Evolutionary conservation across 2,329 filamentous ascomycete species (phyloP), one percentile per base, ranked within the genome.

Genomic region (Xylaria hypoxylon): DNA sequence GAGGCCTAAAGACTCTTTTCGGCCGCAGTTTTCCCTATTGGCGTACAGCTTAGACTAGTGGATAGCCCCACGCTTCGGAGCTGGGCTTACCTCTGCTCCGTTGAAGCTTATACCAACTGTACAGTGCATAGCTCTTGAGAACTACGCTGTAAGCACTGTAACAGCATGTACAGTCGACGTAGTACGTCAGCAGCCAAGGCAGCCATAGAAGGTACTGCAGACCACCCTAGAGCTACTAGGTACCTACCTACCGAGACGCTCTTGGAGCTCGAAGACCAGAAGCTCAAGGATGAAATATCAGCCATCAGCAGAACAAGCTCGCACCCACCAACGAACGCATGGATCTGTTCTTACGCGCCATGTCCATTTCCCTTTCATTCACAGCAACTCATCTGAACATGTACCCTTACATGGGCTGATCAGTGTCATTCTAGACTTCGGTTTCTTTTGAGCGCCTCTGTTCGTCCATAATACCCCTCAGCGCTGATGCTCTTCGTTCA

Each of bases 81-180:
- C 62, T 68, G 66, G 66, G 60, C 47, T 68, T 65, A 62, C 63
- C 58, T 57, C 44, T 52, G 17, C 52, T 64, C 65, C 65, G 65
- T 35, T 42, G 11, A 5, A 42, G 35, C 38, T 22, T 15, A 26
- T 13, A 1, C 26, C 5, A 19, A n/a, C n/a, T n/a, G n/a, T n/a
- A n/a, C n/a, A n/a, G n/a, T n/a, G n/a, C n/a, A n/a, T n/a, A n/a
- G n/a, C n/a, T n/a, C n/a, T n/a, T n/a, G n/a, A n/a, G n/a, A n/a
- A n/a, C n/a, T n/a, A n/a, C n/a, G n/a, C n/a, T n/a, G 8, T 8
- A 26, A 15, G 44, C 44, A 47, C 44, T 47, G n/a, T 10, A 22
- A 5, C 15, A 5, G 45, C 22, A 31, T 24, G 22, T 52, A 38
- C 17, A n/a, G n/a, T n/a, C n/a, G n/a, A 55, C 50, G n/a, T 53